These are phyloP conservation scores for Agroathelia rolfsii DNA, from an alignment of 1,284 basidiomycete species.

Conservation along the genomic window DNA sequence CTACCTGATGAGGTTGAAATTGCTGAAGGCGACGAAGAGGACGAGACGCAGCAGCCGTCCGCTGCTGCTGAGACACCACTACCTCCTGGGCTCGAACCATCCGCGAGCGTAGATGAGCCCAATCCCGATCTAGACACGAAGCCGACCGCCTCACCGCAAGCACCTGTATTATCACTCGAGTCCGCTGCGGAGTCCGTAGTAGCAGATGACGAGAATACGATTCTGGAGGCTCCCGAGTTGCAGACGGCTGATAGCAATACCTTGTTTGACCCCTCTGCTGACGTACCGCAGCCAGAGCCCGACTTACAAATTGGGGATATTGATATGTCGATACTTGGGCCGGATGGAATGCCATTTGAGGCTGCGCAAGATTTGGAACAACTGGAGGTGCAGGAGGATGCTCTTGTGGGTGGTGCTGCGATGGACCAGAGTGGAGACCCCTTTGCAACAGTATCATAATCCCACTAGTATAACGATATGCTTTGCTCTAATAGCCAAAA, in stretches of 20 bases:
- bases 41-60: constrained; percentile 50
- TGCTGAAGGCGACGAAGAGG: constrained; percentile 52
- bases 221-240: constrained; percentile 20
- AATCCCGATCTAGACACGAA: constrained; percentile 20
- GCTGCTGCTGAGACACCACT: constrained; percentile 28
- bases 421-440: constrained; percentile 53
- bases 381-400: constrained; percentile 36
- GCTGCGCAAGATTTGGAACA: constrained; percentile 44
- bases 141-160: constrained; percentile 10
- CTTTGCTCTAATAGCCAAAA: too few relatives aligned
- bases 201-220: constrained; percentile 23
- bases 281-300: too few relatives aligned
- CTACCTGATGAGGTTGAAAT: constrained; percentile 64
- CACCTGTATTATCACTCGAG: constrained; percentile 32
- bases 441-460: too few relatives aligned
- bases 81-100: constrained; percentile 20
- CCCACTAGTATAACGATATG: too few relatives aligned
- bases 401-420: constrained; percentile 46
- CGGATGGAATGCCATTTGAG: constrained; percentile 53
- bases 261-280: constrained; percentile 10
- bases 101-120: constrained; percentile 19
- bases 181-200: constrained; percentile 18
- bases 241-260: constrained; percentile 7
- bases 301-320: constrained; percentile 35
- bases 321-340: constrained; percentile 52